Evolutionary conservation across 179 eudicot genomes (phyloP).

Genomic region (Heliamphora pulchella): DNA sequence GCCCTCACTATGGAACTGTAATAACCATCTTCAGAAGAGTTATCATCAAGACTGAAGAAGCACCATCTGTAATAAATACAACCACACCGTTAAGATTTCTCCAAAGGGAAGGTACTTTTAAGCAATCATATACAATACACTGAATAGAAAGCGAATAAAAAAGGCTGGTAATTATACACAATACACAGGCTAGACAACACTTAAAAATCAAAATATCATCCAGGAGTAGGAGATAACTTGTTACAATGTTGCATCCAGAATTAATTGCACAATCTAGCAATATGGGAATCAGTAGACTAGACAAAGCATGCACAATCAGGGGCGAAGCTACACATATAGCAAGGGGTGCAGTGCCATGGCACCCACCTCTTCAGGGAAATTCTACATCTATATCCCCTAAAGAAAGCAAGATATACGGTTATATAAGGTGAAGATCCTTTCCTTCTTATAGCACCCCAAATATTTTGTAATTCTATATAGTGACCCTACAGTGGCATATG

Average conservation of each 20-base stretch:
- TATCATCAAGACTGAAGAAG: constrained; percentile 43
- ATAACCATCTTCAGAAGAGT: constrained; percentile 37
- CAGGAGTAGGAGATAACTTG: not conserved
- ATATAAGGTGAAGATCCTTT: no score
- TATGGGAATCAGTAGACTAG: not conserved
- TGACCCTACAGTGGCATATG: no score
- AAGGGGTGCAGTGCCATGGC: no score
- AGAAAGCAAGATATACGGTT: no score
- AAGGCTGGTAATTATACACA: not conserved
- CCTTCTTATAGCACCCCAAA: no score
- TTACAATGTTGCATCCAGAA: not conserved
- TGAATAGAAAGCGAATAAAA: no score
- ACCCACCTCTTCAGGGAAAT: no score
- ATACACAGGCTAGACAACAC: not conserved
- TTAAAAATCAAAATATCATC: not conserved
- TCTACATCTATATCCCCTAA: no score
- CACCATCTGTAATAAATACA: constrained; percentile 45
- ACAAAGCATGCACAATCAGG: not conserved
- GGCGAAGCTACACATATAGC: no score
- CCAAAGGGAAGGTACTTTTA: not conserved
- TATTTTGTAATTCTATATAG: no score
- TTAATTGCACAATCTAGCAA: not conserved
- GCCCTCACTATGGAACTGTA: constrained; percentile 34
- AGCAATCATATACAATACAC: no score
- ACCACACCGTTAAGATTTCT: not conserved